phyloP scores from a whole-genome alignment of 768 basidiomycete species.

The Cubamyces lactineus region DNA sequence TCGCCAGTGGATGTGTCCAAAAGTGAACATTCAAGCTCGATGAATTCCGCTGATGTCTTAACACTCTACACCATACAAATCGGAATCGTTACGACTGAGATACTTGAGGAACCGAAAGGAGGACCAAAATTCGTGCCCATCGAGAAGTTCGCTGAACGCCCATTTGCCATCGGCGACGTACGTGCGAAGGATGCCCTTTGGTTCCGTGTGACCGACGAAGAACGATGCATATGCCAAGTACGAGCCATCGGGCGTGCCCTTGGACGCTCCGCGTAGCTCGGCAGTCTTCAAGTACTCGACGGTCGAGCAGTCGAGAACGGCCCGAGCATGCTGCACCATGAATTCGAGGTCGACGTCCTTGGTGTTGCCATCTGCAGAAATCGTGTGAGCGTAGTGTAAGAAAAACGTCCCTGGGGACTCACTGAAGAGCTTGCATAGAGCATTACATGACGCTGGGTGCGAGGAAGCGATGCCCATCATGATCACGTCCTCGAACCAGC shows the following conservation, averaged over 20 bases:
- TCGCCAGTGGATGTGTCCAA: no score
- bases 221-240: conserved; percentile 36
- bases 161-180: conserved; percentile 30
- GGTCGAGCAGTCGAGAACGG: conserved; percentile 27
- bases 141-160: conserved; percentile 35
- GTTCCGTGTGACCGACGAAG: conserved; percentile 39
- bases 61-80: no score
- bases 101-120: conserved; percentile 13
- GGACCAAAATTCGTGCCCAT: conserved; percentile 38
- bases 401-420: conserved; percentile 1
- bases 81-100: background rate
- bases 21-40: no score
- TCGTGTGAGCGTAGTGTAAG: background rate
- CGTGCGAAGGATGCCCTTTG: conserved; percentile 27
- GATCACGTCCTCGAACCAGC: conserved; percentile 29
- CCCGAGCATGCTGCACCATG: conserved; percentile 26
- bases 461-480: conserved; percentile 39
- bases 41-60: no score
- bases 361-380: background rate
- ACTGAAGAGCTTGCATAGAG: conserved; percentile 35
- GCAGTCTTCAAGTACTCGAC: conserved; percentile 33
- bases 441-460: conserved; percentile 36
- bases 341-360: conserved; percentile 27
- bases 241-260: conserved; percentile 28
- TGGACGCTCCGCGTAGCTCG: conserved; percentile 32